These are phyloP conservation scores for Aspergillus fijiensis DNA, from an alignment of 2,329 filamentous ascomycete genomes.

Conservation along the genomic window DNA sequence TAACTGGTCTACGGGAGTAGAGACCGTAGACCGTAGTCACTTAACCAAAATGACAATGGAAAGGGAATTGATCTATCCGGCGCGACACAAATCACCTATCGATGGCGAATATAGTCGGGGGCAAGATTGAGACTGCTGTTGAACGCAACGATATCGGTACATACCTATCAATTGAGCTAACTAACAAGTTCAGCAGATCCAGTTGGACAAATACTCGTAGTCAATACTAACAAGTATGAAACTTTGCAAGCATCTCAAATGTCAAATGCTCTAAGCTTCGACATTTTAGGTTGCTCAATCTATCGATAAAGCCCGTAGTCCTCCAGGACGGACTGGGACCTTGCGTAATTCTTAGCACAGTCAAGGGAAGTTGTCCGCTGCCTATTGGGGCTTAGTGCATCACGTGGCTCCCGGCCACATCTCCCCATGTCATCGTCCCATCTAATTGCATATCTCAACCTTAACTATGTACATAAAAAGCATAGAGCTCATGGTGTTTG, in stretches of 20 bases:
- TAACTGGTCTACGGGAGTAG: neutral
- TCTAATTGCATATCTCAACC: too few species aligned
- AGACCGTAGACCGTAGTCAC: too few species aligned
- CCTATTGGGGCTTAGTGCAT: slow-evolving; percentile 20
- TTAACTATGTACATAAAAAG: too few species aligned
- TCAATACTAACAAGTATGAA: neutral
- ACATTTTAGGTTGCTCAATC: neutral
- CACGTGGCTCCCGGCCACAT: slow-evolving; percentile 25
- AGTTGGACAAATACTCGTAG: too few species aligned
- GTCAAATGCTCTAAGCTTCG: neutral
- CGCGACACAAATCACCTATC: neutral
- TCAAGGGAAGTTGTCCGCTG: slow-evolving; percentile 11
- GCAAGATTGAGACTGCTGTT: neutral
- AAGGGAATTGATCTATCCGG: neutral
- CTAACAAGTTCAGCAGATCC: too few species aligned
- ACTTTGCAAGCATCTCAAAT: neutral
- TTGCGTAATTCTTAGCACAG: slow-evolving; percentile 31
- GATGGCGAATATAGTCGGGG: neutral
- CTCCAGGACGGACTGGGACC: slow-evolving; percentile 8
- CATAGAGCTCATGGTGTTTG: too few species aligned
- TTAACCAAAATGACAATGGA: neutral
- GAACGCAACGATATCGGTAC: neutral
- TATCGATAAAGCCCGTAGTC: neutral
- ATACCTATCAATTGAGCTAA: neutral
- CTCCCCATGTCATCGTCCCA: slow-evolving; percentile 8